Evolutionary conservation across 2,329 filamentous ascomycete species (phyloP), one percentile per base, ranked within the genome.

Genomic region (Hypocrella siamensis): DNA sequence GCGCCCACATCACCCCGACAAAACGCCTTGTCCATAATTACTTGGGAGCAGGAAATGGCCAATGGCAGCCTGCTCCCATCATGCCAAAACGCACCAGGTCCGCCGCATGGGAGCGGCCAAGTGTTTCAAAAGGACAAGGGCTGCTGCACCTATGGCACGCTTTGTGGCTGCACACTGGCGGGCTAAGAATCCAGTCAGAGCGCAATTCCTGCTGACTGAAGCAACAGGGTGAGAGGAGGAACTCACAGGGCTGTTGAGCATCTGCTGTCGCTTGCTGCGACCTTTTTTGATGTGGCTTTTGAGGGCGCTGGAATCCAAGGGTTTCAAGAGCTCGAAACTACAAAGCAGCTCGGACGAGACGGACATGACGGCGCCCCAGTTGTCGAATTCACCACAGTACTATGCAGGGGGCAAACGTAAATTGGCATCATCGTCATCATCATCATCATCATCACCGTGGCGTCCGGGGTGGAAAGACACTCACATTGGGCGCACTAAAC

Each of bases 261-360:
- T 92, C 57, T 77, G 88, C 56, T 93, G 84, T 38, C 88, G 72
- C 65, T 92, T 92, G 58, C 86, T 93, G 38, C 86, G 72, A 39
- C 86, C 86, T 63, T 94, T 96, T 65, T 98, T 98, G 58, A 98
- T 98, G 51, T 98, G 90, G 45, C 79, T 94, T 69, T 98, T 98
- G 39, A 98, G 65, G 21, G 88, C 88, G 46, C 82, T 92, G 10
- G 86, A 94, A 56, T 98, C 90, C 29, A 98, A 68, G 6, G 90
- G 90, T 56, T 98, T 98, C 38, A 98, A 67, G 12, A 98, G 67
- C 57, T 98, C 90, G 49, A 98, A 98, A 52, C 86, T 94, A 60
- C 90, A 98, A 2, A 98, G 71, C 32, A 98, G 60, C 54, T 96
- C 90, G 11, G 73, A 74, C 2, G 85, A 94, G 16, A 98, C 90